Percentiles rank a stretch among this genome's conserved stretches.
phyloP scores from a whole-genome alignment of 768 basidiomycete species.

The Rhizopogon rudus region DNA sequence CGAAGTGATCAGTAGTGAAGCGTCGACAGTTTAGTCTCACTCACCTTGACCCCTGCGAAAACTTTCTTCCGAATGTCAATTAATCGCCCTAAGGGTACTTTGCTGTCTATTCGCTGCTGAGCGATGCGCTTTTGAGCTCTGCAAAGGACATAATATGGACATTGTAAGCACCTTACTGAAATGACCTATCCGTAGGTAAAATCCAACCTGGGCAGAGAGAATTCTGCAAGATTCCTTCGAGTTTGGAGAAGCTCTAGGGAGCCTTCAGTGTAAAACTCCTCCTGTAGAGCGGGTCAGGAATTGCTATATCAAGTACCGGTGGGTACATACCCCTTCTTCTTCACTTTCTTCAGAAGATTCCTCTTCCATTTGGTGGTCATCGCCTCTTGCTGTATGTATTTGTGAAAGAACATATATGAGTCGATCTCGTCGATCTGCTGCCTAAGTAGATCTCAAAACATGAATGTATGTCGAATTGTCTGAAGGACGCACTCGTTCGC shows the following conservation, averaged over 20 bases:
- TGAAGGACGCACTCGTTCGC: constrained; percentile 79
- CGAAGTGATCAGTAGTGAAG: not conserved
- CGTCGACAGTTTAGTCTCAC: constrained; percentile 9
- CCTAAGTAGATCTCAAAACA: constrained; percentile 41
- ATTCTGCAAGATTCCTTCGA: constrained; percentile 83
- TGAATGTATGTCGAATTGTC: not conserved
- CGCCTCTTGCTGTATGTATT: constrained; percentile 85
- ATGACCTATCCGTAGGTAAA: constrained; percentile 51
- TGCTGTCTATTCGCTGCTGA: constrained; percentile 88
- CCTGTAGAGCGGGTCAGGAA: constrained; percentile 35
- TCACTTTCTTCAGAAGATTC: constrained; percentile 67
- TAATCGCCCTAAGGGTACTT: constrained; percentile 79
- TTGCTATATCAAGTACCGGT: too few species aligned
- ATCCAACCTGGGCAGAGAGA: constrained; percentile 91
- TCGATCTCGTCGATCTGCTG: constrained; percentile 93
- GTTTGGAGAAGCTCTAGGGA: constrained; percentile 83
- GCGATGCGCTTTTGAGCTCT: constrained; percentile 95
- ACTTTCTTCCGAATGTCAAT: constrained; percentile 92
- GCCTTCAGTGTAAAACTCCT: constrained; percentile 95
- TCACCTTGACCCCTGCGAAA: constrained; percentile 84
- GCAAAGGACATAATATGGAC: constrained; percentile 38
- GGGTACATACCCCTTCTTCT: constrained; percentile 50
- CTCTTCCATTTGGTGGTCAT: constrained; percentile 70
- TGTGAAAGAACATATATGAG: constrained; percentile 92
- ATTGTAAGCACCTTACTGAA: constrained; percentile 75